A percentile compares a stretch with the other conserved stretches of the same genome.
These are phyloP conservation scores for Barnettozyma californica DNA, from an alignment of 805 yeast genomes.

Conservation along the genomic window DNA sequence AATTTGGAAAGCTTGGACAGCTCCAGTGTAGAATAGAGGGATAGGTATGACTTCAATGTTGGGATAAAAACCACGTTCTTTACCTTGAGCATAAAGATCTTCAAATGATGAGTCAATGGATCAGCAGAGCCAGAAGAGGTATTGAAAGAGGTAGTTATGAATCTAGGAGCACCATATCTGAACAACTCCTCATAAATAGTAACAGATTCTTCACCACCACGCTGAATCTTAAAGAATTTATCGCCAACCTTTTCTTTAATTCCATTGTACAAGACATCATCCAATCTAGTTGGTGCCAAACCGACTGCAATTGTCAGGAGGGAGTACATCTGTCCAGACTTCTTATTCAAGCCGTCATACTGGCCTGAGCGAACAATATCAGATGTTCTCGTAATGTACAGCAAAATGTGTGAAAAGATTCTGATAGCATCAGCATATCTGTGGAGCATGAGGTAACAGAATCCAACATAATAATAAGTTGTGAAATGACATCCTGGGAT, in stretches of 20 bases:
- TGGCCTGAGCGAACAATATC: conserved; percentile 38
- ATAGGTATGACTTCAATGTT: conserved; percentile 39
- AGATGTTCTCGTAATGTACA: conserved; percentile 41
- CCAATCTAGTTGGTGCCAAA: conserved; percentile 41
- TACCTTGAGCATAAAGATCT: conserved; percentile 38
- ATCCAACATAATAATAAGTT: conserved; percentile 46
- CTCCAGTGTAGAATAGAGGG: conserved; percentile 42
- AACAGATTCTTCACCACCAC: conserved; percentile 38
- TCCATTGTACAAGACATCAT: conserved; percentile 38
- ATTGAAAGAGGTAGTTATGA: conserved; percentile 35
- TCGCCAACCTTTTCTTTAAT: conserved; percentile 44
- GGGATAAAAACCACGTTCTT: conserved; percentile 33
- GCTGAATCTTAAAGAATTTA: conserved; percentile 35
- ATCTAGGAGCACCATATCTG: conserved; percentile 43
- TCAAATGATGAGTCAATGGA: conserved; percentile 38
- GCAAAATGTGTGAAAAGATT: conserved; percentile 41
- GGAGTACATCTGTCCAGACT: conserved; percentile 48
- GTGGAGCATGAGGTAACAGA: conserved; percentile 45
- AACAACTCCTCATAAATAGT: conserved; percentile 41
- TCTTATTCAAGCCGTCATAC: conserved; percentile 41
- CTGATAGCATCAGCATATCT: conserved; percentile 46
- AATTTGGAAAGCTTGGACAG: conserved; percentile 37
- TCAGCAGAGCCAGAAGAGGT: conserved; percentile 31
- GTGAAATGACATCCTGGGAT: conserved; percentile 47
- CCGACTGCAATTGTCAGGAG: conserved; percentile 41